These are phyloP conservation scores for Annona squamosa DNA, from an alignment of 164 flowering plant genomes.

Conservation along the genomic window DNA sequence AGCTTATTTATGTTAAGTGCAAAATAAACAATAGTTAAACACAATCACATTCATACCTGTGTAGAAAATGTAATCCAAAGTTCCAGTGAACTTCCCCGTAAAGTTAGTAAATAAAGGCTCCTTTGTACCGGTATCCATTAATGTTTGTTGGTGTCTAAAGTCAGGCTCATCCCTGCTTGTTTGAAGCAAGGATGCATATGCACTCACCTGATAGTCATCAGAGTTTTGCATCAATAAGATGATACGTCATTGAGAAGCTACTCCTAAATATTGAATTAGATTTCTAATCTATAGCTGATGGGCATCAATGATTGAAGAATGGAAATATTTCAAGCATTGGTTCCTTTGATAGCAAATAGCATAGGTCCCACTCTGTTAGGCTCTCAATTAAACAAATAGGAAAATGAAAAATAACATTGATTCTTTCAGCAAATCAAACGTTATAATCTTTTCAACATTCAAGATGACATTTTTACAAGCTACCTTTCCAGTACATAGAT, in stretches of 20 bases:
- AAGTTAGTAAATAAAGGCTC: conserved; percentile 37
- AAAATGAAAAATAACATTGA: too few species aligned
- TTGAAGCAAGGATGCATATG: conserved; percentile 25
- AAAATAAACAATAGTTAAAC: too few species aligned
- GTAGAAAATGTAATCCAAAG: conserved; percentile 44
- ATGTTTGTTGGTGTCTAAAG: conserved; percentile 5
- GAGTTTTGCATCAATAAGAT: not conserved
- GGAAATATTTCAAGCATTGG: too few species aligned
- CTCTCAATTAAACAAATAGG: too few species aligned
- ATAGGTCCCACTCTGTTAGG: too few species aligned
- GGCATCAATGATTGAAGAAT: too few species aligned
- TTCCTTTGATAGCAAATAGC: too few species aligned
- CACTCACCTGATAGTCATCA: conserved; percentile 36
- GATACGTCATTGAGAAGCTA: not conserved
- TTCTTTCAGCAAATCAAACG: too few species aligned
- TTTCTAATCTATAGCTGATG: not conserved
- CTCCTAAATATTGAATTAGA: not conserved
- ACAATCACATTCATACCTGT: conserved; percentile 24
- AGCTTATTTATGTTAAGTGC: not conserved
- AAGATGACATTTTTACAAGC: too few species aligned
- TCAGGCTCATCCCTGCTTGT: not conserved
- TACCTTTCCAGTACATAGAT: too few species aligned
- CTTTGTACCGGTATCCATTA: conserved; percentile 12
- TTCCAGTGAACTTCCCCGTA: conserved; percentile 8
- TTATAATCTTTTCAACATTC: too few species aligned